Evolutionary conservation across 2,329 filamentous ascomycete genomes (phyloP).

Genomic region (Colletotrichum lentis): DNA sequence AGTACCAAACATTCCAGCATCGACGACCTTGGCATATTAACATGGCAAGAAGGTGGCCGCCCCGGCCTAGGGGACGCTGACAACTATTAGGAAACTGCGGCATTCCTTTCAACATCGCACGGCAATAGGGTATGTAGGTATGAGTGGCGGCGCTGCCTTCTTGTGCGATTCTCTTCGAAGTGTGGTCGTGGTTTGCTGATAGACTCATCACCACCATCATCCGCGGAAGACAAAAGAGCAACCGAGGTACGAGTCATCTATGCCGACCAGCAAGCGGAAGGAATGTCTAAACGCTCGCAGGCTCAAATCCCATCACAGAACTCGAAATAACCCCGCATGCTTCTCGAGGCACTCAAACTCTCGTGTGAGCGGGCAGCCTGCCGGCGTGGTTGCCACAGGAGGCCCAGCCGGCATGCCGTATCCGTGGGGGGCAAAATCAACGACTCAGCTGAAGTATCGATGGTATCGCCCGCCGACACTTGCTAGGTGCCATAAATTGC

Average conservation of each 20-base stretch:
- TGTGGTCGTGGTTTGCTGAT: background rate
- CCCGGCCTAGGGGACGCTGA: no score
- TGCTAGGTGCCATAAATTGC: background rate
- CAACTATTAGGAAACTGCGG: background rate
- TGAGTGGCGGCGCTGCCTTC: background rate
- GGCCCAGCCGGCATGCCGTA: background rate
- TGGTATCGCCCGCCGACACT: background rate
- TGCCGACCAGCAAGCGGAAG: background rate
- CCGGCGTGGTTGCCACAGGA: background rate
- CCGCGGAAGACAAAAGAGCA: background rate
- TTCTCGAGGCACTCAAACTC: background rate
- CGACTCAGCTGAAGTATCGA: background rate
- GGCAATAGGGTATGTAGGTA: no score
- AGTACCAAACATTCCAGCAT: no score
- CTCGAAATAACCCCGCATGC: background rate
- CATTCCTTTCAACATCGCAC: background rate
- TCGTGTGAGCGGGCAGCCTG: background rate
- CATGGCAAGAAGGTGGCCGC: no score
- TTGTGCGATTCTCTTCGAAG: background rate
- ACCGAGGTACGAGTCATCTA: background rate
- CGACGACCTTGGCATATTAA: no score
- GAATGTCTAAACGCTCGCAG: background rate
- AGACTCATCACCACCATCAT: no score
- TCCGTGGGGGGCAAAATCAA: background rate
- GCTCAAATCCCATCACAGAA: background rate